Evolutionary conservation across 257 asterid genomes (phyloP).

Genomic region (Haberlea rhodopensis): DNA sequence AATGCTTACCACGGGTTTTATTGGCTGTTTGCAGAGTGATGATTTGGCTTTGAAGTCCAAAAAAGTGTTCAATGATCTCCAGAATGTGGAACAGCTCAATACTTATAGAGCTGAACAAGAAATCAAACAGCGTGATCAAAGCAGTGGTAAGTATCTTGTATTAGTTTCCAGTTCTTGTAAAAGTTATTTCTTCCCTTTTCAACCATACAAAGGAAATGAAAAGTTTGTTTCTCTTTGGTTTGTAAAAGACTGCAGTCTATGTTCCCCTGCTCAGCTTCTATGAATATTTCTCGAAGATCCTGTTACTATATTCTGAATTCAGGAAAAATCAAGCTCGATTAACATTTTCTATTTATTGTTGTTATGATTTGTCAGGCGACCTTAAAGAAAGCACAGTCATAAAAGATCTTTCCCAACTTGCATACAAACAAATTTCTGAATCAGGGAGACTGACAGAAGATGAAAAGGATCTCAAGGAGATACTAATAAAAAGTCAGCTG

Average conservation of each 20-base stretch:
- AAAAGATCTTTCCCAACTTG: slow-evolving; percentile 13
- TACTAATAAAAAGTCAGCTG: slow-evolving; percentile 51
- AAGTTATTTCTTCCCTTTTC: too few species aligned
- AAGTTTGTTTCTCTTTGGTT: too few species aligned
- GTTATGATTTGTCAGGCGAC: slow-evolving; percentile 29
- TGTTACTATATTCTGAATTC: too few species aligned
- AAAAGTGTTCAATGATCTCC: slow-evolving; percentile 30
- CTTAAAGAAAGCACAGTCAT: too few species aligned
- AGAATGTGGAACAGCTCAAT: slow-evolving; percentile 22
- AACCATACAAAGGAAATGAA: too few species aligned
- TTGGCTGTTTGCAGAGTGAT: slow-evolving; percentile 42
- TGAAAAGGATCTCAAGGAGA: slow-evolving; percentile 69
- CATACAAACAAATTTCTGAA: slow-evolving; percentile 9
- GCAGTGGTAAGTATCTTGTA: slow-evolving; percentile 31
- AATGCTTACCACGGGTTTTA: slow-evolving; percentile 25
- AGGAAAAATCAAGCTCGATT: too few species aligned
- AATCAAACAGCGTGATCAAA: slow-evolving; percentile 29
- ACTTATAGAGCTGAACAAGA: slow-evolving; percentile 26
- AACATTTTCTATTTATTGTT: neutral
- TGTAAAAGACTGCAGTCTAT: too few species aligned
- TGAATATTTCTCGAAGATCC: neutral
- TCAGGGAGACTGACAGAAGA: slow-evolving; percentile 62
- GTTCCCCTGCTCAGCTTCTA: neutral
- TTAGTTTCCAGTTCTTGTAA: neutral
- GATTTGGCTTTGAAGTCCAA: slow-evolving; percentile 15